Conservation (phyloP, 106 monocot species). For the Phalaenopsis equestris region DNA sequence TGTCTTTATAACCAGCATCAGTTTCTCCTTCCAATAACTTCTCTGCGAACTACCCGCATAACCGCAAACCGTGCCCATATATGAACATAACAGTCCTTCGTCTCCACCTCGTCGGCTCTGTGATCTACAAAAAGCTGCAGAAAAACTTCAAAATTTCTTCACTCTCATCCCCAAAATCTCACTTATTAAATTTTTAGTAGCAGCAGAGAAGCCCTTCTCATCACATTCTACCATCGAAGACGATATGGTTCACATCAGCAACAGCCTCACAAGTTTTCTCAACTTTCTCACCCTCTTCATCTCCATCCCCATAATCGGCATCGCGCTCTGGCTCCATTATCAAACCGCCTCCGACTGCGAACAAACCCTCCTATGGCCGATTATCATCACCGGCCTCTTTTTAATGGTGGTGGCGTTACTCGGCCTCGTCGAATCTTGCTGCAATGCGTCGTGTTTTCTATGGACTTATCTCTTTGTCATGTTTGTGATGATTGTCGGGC, state of each 20-base stretch:
- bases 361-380: constrained; percentile 12
- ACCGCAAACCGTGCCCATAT: no score
- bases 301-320: constrained; percentile 29
- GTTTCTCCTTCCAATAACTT: no score
- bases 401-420: constrained; percentile 23
- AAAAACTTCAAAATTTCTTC: no score
- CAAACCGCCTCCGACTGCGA: constrained; percentile 25
- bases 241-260: constrained; percentile 38
- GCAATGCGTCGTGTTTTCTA: constrained; percentile 26
- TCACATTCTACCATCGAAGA: not conserved
- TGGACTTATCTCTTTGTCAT: constrained; percentile 42
- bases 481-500: constrained; percentile 36
- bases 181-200: no score
- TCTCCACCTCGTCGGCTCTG: no score
- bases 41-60: no score
- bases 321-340: constrained; percentile 25
- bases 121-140: no score
- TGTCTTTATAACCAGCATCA: no score
- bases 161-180: no score
- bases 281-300: constrained; percentile 28
- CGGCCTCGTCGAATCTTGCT: constrained; percentile 42
- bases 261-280: constrained; percentile 21
- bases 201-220: no score
- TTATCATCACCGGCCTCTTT: constrained; percentile 23
- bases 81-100: no score